Conservation (phyloP, 306 rosid species). For the Lathyrus oleraceus region DNA sequence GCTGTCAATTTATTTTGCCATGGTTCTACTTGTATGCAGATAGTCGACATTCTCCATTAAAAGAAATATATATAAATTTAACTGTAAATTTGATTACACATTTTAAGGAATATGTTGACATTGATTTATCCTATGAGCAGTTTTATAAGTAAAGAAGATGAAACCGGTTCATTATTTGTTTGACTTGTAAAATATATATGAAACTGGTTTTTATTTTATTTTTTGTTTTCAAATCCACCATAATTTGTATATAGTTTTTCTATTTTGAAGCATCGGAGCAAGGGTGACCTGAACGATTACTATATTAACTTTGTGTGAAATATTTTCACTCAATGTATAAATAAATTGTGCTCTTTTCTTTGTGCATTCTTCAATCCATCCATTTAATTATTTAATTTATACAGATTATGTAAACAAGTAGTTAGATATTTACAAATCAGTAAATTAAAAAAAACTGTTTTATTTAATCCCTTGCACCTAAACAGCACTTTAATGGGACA, state of each 20-base stretch:
- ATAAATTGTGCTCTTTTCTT: too few relatives aligned
- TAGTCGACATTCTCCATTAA: neutral
- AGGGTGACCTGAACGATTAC: neutral
- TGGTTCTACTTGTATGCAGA: conserved; percentile 1
- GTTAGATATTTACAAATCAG: too few relatives aligned
- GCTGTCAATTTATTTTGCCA: conserved; percentile 14
- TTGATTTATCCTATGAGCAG: neutral
- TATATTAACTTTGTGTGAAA: neutral
- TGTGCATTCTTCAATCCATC: too few relatives aligned
- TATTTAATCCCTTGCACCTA: too few relatives aligned
- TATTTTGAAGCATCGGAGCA: neutral
- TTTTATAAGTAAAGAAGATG: neutral
- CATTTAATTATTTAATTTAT: too few relatives aligned
- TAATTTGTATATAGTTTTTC: neutral
- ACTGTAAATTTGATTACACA: neutral
- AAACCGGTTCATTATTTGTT: neutral
- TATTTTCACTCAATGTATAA: too few relatives aligned
- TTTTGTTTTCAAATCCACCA: neutral
- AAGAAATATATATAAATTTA: neutral
- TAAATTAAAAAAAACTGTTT: too few relatives aligned
- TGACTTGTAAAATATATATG: neutral
- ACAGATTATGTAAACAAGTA: too few relatives aligned
- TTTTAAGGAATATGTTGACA: neutral
- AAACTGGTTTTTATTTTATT: neutral
- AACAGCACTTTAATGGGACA: too few relatives aligned